Evolutionary conservation across 1,284 basidiomycete species (phyloP).

Genomic region (Melanopsichium pennsylvanicum): DNA sequence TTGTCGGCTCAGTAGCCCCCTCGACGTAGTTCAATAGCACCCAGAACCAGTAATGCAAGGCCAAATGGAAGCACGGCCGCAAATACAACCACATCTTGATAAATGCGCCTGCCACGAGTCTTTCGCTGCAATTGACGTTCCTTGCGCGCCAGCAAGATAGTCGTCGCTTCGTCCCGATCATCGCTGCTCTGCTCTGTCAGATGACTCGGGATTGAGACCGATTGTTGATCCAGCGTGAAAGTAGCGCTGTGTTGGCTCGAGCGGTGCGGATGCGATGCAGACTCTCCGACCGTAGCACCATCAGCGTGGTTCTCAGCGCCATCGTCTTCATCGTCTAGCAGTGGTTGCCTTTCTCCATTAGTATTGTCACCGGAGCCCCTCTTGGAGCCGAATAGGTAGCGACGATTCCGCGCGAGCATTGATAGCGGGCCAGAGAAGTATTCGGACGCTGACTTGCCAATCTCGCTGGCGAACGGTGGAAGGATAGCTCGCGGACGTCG

Average conservation of each 20-base stretch:
- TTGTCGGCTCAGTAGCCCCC: conserved; percentile 43
- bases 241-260: conserved; percentile 15
- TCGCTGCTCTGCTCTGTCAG: conserved; percentile 38
- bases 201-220: conserved; percentile 39
- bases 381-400: conserved; percentile 35
- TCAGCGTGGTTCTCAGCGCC: not conserved
- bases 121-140: conserved; percentile 57
- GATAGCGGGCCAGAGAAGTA: conserved; percentile 46
- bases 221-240: conserved; percentile 1
- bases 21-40: conserved; percentile 36
- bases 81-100: conserved; percentile 50
- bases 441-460: conserved; percentile 41
- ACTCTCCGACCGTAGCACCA: not conserved
- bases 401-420: conserved; percentile 42
- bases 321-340: conserved; percentile 18
- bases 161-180: conserved; percentile 52
- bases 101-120: conserved; percentile 44
- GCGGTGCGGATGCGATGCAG: not conserved
- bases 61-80: conserved; percentile 51
- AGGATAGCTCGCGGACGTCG: conserved; percentile 59
- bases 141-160: conserved; percentile 60
- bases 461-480: conserved; percentile 44
- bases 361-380: conserved; percentile 3
- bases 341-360: conserved; percentile 26
- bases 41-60: conserved; percentile 39